Percentiles rank a stretch among this genome's conserved stretches.
phyloP scores from a whole-genome alignment of 345 rosid species.

The Eucalyptus sp. region DNA sequence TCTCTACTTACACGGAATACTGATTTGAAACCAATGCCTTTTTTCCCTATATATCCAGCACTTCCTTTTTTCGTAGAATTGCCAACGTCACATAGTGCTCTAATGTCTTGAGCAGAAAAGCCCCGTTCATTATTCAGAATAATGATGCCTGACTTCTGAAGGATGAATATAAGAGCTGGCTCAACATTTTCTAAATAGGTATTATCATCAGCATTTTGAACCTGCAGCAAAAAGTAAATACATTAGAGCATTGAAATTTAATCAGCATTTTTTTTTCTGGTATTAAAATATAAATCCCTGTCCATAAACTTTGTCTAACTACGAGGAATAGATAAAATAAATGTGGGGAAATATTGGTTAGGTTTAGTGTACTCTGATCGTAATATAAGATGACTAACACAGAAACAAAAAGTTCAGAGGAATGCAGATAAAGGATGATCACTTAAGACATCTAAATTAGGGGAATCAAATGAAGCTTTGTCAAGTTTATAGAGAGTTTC shows the following conservation, averaged over 20 bases:
- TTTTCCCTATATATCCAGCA: conserved; percentile 83
- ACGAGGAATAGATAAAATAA: neutral
- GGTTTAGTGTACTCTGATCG: neutral
- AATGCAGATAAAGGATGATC: neutral
- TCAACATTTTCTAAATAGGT: conserved; percentile 53
- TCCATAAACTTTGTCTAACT: neutral
- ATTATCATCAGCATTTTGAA: conserved; percentile 98
- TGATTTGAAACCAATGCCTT: conserved; percentile 98
- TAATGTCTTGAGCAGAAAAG: conserved; percentile 72
- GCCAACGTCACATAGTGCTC: conserved; percentile 94
- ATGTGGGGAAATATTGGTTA: neutral
- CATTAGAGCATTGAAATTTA: neutral
- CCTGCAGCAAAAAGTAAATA: conserved; percentile 43
- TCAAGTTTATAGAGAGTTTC: neutral
- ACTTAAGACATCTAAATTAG: neutral
- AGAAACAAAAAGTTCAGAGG: neutral
- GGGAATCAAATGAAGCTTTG: neutral
- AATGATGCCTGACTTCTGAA: conserved; percentile 58
- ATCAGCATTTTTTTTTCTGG: neutral
- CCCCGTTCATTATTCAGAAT: conserved; percentile 85
- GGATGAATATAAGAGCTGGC: conserved; percentile 79
- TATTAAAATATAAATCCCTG: neutral
- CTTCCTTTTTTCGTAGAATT: conserved; percentile 83
- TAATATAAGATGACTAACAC: neutral
- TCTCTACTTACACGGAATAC: conserved; percentile 74